phyloP scores from a whole-genome alignment of 495 filamentous ascomycete species.

The Aspergillus cristatus region DNA sequence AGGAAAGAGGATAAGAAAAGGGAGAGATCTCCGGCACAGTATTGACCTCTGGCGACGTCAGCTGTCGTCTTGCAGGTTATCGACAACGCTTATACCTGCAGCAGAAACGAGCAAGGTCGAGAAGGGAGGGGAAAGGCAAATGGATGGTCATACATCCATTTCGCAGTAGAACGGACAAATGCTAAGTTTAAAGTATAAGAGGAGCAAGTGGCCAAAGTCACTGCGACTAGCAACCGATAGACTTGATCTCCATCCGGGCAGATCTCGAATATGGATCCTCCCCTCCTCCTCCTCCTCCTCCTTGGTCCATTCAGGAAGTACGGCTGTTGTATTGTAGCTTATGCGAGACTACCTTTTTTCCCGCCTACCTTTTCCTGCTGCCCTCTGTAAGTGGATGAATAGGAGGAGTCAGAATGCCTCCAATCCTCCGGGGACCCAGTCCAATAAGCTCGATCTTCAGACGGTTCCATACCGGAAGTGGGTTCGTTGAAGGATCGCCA shows the following conservation, averaged over 20 bases:
- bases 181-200: too few relatives aligned
- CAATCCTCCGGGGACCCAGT: conserved; percentile 14
- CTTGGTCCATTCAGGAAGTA: conserved; percentile 4
- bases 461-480: conserved; percentile 1
- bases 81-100: neutral
- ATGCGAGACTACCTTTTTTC: too few relatives aligned
- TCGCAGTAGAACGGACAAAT: too few relatives aligned
- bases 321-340: conserved; percentile 4
- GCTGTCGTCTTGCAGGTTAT: neutral
- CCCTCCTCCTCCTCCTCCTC: too few relatives aligned
- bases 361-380: too few relatives aligned
- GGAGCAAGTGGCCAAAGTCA: conserved; percentile 29
- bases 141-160: too few relatives aligned
- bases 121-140: conserved; percentile 16
- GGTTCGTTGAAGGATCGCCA: neutral
- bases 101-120: conserved; percentile 3
- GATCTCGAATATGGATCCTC: conserved; percentile 18
- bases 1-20: neutral
- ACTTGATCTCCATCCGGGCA: conserved; percentile 34
- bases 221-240: conserved; percentile 33
- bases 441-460: conserved; percentile 14
- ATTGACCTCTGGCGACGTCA: too few relatives aligned
- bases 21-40: too few relatives aligned
- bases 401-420: conserved; percentile 11
- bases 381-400: conserved; percentile 6